These are phyloP conservation scores for Dendrostoma leiphaemia DNA, from an alignment of 2,329 filamentous ascomycete species.

Conservation along the genomic window DNA sequence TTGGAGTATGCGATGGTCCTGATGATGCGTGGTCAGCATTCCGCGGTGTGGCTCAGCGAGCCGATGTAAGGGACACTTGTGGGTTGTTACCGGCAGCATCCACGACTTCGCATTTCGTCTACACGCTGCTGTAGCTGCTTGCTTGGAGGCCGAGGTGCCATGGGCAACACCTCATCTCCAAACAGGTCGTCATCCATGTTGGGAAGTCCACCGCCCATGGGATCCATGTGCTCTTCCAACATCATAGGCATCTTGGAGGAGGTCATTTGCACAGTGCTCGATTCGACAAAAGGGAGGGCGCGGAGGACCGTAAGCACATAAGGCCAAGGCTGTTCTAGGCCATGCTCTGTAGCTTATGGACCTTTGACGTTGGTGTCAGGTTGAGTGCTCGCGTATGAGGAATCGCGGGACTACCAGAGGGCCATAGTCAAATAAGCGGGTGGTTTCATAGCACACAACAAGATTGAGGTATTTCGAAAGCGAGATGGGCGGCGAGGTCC, in stretches of 20 bases:
- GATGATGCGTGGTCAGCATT: conserved; percentile 18
- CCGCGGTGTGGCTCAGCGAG: conserved; percentile 5
- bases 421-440: neutral
- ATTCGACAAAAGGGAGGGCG: neutral
- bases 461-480: neutral
- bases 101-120: conserved; percentile 71
- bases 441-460: neutral
- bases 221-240: conserved; percentile 54
- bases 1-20: conserved; percentile 88
- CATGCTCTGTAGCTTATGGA: too few relatives aligned
- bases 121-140: conserved; percentile 71
- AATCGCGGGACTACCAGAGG: neutral
- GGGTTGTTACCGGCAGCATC: conserved; percentile 77
- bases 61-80: neutral
- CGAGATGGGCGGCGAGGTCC: neutral
- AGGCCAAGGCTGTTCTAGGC: neutral
- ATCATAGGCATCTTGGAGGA: conserved; percentile 46
- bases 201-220: conserved; percentile 53
- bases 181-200: conserved; percentile 66
- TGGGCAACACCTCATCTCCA: conserved; percentile 31
- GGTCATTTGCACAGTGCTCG: conserved; percentile 24
- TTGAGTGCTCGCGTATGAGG: neutral
- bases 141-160: conserved; percentile 49
- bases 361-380: neutral
- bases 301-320: neutral